Evolutionary conservation across 345 rosid species (phyloP).

Genomic region (Hibiscus tridactylites): DNA sequence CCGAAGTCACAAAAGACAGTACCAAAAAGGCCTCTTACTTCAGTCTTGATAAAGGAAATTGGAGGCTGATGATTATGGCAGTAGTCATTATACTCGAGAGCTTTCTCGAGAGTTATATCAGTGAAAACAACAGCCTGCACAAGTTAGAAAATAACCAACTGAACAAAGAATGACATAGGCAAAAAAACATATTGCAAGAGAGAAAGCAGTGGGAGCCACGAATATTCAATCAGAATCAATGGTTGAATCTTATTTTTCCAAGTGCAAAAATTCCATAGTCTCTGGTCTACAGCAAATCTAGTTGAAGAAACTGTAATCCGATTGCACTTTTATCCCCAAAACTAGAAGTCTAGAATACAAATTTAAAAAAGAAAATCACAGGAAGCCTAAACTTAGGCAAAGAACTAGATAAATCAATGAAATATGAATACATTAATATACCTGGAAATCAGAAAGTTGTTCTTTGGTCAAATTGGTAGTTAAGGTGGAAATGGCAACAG

Average conservation of each 20-base stretch:
- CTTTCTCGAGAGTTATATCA: constrained; percentile 60
- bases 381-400: background rate
- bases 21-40: constrained; percentile 96
- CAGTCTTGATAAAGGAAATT: constrained; percentile 79
- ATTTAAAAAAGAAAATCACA: background rate
- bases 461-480: constrained; percentile 67
- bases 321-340: background rate
- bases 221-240: background rate
- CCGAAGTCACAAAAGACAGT: constrained; percentile 94
- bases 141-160: background rate
- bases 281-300: background rate
- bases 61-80: constrained; percentile 88
- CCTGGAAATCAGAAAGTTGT: constrained; percentile 81
- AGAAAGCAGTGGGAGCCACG: background rate
- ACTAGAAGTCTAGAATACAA: background rate
- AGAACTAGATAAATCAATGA: background rate
- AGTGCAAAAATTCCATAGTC: background rate
- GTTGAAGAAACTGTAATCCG: background rate
- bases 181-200: background rate
- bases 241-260: background rate
- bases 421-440: constrained; percentile 7
- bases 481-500: constrained; percentile 60
- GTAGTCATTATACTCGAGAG: constrained; percentile 69
- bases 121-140: constrained; percentile 87
- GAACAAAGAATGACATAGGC: background rate